These are phyloP conservation scores for Blastosporella zonata DNA, from an alignment of 1,284 basidiomycete species.

Conservation along the genomic window DNA sequence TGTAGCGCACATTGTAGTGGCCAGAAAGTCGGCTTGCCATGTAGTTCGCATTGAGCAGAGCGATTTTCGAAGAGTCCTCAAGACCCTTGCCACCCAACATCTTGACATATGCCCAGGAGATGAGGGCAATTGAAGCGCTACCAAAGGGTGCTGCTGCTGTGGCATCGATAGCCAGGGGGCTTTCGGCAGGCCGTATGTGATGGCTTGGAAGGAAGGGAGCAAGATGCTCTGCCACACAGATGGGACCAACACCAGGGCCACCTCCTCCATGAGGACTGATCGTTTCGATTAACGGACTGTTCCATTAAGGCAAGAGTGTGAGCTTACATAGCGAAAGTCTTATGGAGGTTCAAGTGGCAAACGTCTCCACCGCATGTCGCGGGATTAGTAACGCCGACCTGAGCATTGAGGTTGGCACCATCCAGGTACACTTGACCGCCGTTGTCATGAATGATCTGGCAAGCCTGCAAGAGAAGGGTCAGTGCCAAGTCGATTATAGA, in stretches of 20 bases:
- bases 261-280: constrained; percentile 92
- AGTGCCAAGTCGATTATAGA: too few species aligned
- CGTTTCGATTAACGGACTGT: constrained; percentile 10
- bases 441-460: constrained; percentile 90
- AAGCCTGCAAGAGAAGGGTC: constrained; percentile 51
- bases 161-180: constrained; percentile 76
- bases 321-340: constrained; percentile 86
- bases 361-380: constrained; percentile 96
- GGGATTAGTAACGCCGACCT: constrained; percentile 95
- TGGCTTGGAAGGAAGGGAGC: constrained; percentile 95
- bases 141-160: constrained; percentile 93
- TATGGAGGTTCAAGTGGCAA: constrained; percentile 97
- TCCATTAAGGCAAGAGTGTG: neutral
- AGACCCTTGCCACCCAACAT: constrained; percentile 95
- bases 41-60: constrained; percentile 95
- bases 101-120: constrained; percentile 98
- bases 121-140: constrained; percentile 92
- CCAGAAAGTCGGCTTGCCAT: constrained; percentile 86
- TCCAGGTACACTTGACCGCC: constrained; percentile 98
- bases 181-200: constrained; percentile 71
- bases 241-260: constrained; percentile 94
- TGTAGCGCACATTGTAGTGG: constrained; percentile 89
- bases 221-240: constrained; percentile 92
- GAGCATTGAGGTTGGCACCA: constrained; percentile 95
- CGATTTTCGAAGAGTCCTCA: constrained; percentile 80